These are phyloP conservation scores for Cercophora scortea DNA, from an alignment of 495 filamentous ascomycete genomes.

Conservation along the genomic window DNA sequence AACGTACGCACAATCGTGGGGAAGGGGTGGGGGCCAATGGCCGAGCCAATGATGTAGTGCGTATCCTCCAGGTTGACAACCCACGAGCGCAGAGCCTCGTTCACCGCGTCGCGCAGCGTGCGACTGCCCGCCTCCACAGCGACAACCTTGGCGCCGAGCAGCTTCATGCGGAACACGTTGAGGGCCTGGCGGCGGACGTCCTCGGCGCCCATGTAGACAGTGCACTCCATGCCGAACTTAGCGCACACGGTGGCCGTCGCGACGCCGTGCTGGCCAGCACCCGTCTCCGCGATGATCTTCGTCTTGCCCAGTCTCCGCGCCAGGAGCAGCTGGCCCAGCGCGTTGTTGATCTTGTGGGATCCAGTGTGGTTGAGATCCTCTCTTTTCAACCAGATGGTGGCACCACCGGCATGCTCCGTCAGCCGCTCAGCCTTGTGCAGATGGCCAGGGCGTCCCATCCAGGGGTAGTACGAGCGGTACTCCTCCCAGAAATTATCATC, in stretches of 20 bases:
- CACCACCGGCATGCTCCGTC: constrained; percentile 80
- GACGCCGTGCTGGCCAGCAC: constrained; percentile 94
- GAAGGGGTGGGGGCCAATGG: constrained; percentile 92
- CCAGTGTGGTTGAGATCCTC: constrained; percentile 86
- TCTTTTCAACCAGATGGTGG: constrained; percentile 91
- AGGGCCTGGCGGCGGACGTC: constrained; percentile 88
- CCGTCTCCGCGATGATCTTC: constrained; percentile 91
- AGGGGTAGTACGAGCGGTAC: constrained; percentile 92
- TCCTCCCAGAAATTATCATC: constrained; percentile 96
- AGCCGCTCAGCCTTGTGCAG: constrained; percentile 82
- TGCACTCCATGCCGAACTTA: constrained; percentile 93
- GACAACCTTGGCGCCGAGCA: constrained; percentile 84
- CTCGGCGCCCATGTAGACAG: constrained; percentile 92
- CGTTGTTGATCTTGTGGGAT: constrained; percentile 97
- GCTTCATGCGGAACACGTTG: constrained; percentile 93
- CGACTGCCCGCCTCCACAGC: constrained; percentile 78
- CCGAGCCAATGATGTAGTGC: constrained; percentile 93
- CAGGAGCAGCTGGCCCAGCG: constrained; percentile 79
- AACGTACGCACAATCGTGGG: constrained; percentile 93
- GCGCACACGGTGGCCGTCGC: constrained; percentile 94
- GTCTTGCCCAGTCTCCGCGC: constrained; percentile 80
- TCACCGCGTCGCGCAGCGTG: constrained; percentile 90
- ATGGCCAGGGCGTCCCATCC: constrained; percentile 91
- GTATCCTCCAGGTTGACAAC: constrained; percentile 80
- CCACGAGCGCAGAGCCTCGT: constrained; percentile 87